Base-by-base conservation (phyloP, 164 flowering plant genomes). In the Dillenia suffruticosa region DNA sequence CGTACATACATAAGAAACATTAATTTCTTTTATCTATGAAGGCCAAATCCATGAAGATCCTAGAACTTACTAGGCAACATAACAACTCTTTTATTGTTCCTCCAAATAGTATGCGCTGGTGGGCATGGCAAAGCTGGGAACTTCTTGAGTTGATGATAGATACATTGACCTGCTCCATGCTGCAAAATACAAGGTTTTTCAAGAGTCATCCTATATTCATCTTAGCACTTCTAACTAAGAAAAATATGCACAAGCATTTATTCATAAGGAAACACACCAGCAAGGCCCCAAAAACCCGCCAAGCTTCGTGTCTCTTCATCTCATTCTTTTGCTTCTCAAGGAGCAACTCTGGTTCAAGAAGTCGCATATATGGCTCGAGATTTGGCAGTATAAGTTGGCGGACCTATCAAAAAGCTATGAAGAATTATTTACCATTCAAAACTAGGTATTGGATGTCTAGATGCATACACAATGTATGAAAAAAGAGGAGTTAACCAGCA, bases 281-380 rank as follows among this genome's bases (percentile, higher is more conserved):
- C 67, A 92, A 77, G 50, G 96, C 94, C 17, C 97, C 97, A 77
- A 92, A 87, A 24, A 92, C 97, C 45, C 77, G 87, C 94, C 96
- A 88, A 58, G 97, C 99, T 84, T 95, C 99, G 71, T 75, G 80
- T 80, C 97, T 88, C 79, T 83, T 92, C 66, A 77, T 68, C 73
- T 84, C 92, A 72, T 95, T 85, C 77, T 82, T 90, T 71, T 92
- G 96, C 67, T 79, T 83, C 75, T 88, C 99, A 52, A 79, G 78
- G 22, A 64, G 79, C 94, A 95, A 84, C 54, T 92, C 97, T 51
- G 88, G 84, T 68, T 77, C 87, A 63, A 95, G 81, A 69, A 89
- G 84, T 68, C 74, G 79, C 76, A 94, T 63, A 71, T 89, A 94
- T 17, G 84, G 71, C 78, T 91, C 88, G 12, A 94, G 90, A 74